phyloP scores from a whole-genome alignment of 2,329 filamentous ascomycete species.

The Paraphoma sp. region DNA sequence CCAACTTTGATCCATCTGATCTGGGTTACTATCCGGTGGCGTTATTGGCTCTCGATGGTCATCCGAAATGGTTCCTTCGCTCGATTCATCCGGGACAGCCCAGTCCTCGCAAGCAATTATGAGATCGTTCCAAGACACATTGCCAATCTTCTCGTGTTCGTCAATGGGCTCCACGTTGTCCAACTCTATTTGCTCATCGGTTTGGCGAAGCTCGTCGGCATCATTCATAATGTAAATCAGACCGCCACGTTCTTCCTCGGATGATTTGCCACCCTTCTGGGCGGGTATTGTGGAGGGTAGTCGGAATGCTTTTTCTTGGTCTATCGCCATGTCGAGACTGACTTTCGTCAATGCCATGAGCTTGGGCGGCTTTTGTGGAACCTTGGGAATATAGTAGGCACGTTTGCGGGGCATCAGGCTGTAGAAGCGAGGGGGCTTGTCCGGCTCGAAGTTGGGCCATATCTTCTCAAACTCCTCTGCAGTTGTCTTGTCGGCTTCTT shows the following conservation, averaged over 20 bases:
- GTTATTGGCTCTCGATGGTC: constrained; percentile 28
- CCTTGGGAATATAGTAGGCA: constrained; percentile 79
- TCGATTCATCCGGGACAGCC: constrained; percentile 61
- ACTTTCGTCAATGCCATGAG: constrained; percentile 86
- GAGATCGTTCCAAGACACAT: constrained; percentile 80
- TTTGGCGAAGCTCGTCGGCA: constrained; percentile 54
- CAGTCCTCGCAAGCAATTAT: constrained; percentile 87
- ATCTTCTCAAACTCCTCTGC: constrained; percentile 79
- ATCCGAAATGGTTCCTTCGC: constrained; percentile 39
- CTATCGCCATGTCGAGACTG: constrained; percentile 81
- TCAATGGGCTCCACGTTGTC: constrained; percentile 59
- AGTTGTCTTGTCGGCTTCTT: constrained; percentile 73
- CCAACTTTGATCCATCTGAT: constrained; percentile 38
- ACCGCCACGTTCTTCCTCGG: constrained; percentile 62
- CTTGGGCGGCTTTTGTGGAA: constrained; percentile 79
- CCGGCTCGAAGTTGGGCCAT: constrained; percentile 81
- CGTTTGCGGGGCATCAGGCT: constrained; percentile 83
- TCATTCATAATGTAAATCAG: constrained; percentile 55
- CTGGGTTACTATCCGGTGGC: constrained; percentile 29
- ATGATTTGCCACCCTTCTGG: constrained; percentile 56
- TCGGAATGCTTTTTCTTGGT: constrained; percentile 86
- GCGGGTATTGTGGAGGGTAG: constrained; percentile 64
- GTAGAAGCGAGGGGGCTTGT: constrained; percentile 78
- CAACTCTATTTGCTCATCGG: constrained; percentile 53
- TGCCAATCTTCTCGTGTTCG: constrained; percentile 72